Evolutionary conservation across 2,329 filamentous ascomycete species (phyloP), one percentile per base, ranked within the genome.

Genomic region (Aspergillus ochraceoroseus): DNA sequence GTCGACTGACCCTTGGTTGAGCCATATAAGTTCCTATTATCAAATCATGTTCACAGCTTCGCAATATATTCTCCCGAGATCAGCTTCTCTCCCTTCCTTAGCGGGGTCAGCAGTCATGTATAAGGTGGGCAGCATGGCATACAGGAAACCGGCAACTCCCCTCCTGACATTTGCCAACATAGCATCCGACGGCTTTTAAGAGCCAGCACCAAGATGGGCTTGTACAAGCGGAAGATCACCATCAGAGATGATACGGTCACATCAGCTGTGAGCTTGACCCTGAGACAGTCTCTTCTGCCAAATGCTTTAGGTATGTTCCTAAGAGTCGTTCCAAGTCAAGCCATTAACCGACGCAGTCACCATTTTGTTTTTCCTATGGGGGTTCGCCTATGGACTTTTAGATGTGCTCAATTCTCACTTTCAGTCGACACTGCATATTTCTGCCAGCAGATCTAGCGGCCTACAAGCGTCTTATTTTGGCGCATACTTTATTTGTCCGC

Each of bases 391-490:
- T 52, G 69, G 70, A n/a, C 49, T 74, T 47, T 54, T 70, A 20
- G 70, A 73, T 54, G 70, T 70, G 3, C 55, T 74, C 32, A 74
- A 74, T 55, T 72, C 73, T 43, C 75, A 79, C 55, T 79, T 80
- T 58, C 76, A 79, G 48, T 73, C 71, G 35, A 73, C 73, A 2
- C 64, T 79, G 9, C 56, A 65, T 41, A 78, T 80, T 45, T 72
- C 68, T 20, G 71, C 73, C 41, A 72, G 73, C 23, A 68, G 78
- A 43, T 80, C 78, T 1, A 75, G 77, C 8, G 80, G 79, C 38
- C 70, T 83, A 2, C 78, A 82, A 49, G 79, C 72, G 23, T 74
- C 78, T 2, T 83, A 83, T 58, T 83, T 82, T 53, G 79, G 78
- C 33, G 66, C 54, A 4, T 13, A 28, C 7, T n/a, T n/a, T 6